Percentiles rank a stretch among this genome's conserved stretches.
Conservation (phyloP, 2,329 filamentous ascomycete species). For the Simplicillium sp. region DNA sequence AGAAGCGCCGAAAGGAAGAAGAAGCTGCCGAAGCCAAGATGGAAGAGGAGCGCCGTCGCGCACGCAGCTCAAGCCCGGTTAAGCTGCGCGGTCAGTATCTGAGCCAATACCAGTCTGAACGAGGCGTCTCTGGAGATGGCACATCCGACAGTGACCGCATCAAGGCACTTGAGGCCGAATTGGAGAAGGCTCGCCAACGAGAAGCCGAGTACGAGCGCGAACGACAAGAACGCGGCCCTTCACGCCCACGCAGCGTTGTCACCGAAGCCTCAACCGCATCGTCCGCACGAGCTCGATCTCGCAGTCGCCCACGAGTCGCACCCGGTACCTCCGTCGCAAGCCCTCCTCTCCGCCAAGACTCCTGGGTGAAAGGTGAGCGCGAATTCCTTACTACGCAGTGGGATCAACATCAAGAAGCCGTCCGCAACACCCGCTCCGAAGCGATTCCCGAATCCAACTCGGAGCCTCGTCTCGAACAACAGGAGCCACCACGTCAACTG, state of each 20-base stretch:
- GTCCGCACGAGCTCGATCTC: constrained; percentile 25
- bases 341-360: constrained; percentile 46
- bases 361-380: constrained; percentile 56
- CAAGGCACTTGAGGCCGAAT: constrained; percentile 71
- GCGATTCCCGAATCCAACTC: constrained; percentile 8
- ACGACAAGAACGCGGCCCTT: constrained; percentile 37
- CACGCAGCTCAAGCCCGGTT: constrained; percentile 53
- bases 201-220: constrained; percentile 53
- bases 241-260: background rate
- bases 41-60: constrained; percentile 54
- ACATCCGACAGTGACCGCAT: constrained; percentile 54
- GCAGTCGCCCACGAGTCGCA: constrained; percentile 24
- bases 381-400: constrained; percentile 51
- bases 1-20: constrained; percentile 62
- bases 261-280: constrained; percentile 6
- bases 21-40: constrained; percentile 59
- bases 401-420: constrained; percentile 28
- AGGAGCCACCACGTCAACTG: constrained; percentile 2
- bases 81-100: constrained; percentile 75
- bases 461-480: background rate
- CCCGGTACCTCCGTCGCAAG: constrained; percentile 17
- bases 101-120: constrained; percentile 75
- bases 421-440: constrained; percentile 13
- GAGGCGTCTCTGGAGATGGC: constrained; percentile 31
- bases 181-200: constrained; percentile 62